Percentiles rank a stretch among this genome's conserved stretches.
Conservation (phyloP, 1,139 yeast genomes). For the Zygoascus hellenicus region DNA sequence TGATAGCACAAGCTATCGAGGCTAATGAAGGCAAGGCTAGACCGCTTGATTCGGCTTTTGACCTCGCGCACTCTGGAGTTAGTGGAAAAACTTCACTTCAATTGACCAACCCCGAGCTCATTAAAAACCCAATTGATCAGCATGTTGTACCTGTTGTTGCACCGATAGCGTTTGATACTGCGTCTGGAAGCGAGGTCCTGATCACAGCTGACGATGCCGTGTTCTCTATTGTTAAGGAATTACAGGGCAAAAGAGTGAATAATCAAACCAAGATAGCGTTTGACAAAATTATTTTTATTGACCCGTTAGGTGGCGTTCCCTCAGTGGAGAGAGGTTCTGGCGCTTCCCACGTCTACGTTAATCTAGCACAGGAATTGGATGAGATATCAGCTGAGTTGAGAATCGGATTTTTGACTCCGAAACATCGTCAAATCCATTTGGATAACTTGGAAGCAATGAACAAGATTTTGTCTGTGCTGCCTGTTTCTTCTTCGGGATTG, state of each 20-base stretch:
- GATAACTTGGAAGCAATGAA: constrained; percentile 53
- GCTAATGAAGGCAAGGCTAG: constrained; percentile 16
- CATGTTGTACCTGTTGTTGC: constrained; percentile 55
- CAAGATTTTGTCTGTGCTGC: constrained; percentile 41
- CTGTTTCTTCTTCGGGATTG: constrained; percentile 44
- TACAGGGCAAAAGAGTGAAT: constrained; percentile 28
- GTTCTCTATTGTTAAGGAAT: constrained; percentile 30
- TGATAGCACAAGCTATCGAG: constrained; percentile 24
- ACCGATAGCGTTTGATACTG: constrained; percentile 48
- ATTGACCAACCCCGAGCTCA: constrained; percentile 33
- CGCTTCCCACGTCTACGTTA: constrained; percentile 83
- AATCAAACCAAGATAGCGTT: constrained; percentile 42
- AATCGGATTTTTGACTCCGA: constrained; percentile 46
- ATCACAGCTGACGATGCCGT: constrained; percentile 37
- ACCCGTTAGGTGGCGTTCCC: constrained; percentile 84
- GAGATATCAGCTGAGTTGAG: constrained; percentile 58
- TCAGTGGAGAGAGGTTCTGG: constrained; percentile 56
- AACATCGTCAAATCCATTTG: constrained; percentile 46
- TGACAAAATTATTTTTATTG: constrained; percentile 77
- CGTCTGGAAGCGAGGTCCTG: constrained; percentile 36
- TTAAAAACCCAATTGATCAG: constrained; percentile 36
- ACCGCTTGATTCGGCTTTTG: constrained; percentile 10
- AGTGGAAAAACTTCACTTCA: constrained; percentile 7
- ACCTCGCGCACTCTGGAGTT: constrained; percentile 8
- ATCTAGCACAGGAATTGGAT: constrained; percentile 73